Conservation (phyloP, 495 filamentous ascomycete genomes). For the Penicillium argentinense region DNA sequence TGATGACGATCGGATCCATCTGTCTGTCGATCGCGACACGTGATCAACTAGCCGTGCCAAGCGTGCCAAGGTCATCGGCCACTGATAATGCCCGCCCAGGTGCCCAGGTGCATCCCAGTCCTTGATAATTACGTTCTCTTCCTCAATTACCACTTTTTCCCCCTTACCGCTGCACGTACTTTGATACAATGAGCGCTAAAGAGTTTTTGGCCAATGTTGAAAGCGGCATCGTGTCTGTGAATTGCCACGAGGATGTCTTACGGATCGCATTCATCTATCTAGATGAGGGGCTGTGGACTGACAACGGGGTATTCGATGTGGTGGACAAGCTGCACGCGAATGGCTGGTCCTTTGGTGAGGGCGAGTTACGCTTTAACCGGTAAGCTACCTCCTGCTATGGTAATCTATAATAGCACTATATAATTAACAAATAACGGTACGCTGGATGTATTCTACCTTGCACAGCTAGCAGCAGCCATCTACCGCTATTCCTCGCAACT, state of each 20-base stretch:
- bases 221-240: constrained; percentile 16
- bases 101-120: no score
- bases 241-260: constrained; percentile 19
- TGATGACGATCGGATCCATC: no score
- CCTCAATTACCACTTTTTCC: constrained; percentile 5
- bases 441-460: constrained; percentile 25
- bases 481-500: constrained; percentile 20
- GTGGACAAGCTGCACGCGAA: constrained; percentile 23
- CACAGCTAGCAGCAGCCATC: constrained; percentile 26
- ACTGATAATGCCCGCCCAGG: no score
- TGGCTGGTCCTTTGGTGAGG: constrained; percentile 23
- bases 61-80: no score
- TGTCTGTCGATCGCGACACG: no score
- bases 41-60: no score
- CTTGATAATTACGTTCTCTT: no score
- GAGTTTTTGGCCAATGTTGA: constrained; percentile 19
- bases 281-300: constrained; percentile 20
- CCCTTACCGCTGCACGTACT: not conserved
- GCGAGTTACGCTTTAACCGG: constrained; percentile 25
- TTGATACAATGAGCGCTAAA: constrained; percentile 26
- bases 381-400: constrained; percentile 12
- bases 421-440: constrained; percentile 20
- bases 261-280: constrained; percentile 23
- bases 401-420: constrained; percentile 2
- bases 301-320: constrained; percentile 17